Conservation (phyloP, 1,139 yeast species). For the Ashbya aceris region DNA sequence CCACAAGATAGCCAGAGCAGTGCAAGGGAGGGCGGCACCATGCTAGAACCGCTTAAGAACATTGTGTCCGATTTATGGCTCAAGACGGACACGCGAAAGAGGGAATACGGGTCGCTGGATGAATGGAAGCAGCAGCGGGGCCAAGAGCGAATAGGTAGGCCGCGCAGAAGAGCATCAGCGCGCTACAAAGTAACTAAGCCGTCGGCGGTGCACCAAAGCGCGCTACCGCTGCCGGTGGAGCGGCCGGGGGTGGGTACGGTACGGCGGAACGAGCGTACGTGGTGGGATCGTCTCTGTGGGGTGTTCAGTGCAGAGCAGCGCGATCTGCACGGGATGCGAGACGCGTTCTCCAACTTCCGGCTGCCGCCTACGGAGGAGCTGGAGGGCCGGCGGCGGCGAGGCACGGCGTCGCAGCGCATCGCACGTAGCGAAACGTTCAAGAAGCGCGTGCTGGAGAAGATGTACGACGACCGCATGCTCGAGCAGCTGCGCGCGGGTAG, state of each 20-base stretch:
- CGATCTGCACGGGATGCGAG: slow-evolving; percentile 15
- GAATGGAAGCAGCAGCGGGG: slow-evolving; percentile 7
- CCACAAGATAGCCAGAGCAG: too few species aligned
- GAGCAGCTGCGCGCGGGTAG: slow-evolving; percentile 19
- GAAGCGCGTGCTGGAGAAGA: slow-evolving; percentile 19
- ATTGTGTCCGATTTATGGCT: slow-evolving; percentile 3
- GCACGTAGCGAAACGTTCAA: slow-evolving; percentile 24
- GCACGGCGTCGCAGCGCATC: slow-evolving; percentile 11
- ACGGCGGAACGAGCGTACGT: slow-evolving; percentile 3
- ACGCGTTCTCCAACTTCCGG: slow-evolving; percentile 13
- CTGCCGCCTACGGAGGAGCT: slow-evolving; percentile 10
- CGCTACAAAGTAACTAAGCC: slow-evolving; percentile 2
- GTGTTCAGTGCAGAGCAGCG: slow-evolving; percentile 18
- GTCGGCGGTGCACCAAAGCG: neutral
- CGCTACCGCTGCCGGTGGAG: neutral
- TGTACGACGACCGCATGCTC: slow-evolving; percentile 22
- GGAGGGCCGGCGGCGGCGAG: slow-evolving; percentile 9
- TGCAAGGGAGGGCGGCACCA: neutral
- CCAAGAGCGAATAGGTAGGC: neutral
- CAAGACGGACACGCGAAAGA: slow-evolving; percentile 16
- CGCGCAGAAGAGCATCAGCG: neutral
- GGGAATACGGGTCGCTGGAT: slow-evolving; percentile 17
- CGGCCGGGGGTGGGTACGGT: neutral
- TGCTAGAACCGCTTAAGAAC: slow-evolving; percentile 2
- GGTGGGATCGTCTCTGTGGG: slow-evolving; percentile 13